phyloP scores from a whole-genome alignment of 2,329 filamentous ascomycete species.

The Aureobasidium namibiae region DNA sequence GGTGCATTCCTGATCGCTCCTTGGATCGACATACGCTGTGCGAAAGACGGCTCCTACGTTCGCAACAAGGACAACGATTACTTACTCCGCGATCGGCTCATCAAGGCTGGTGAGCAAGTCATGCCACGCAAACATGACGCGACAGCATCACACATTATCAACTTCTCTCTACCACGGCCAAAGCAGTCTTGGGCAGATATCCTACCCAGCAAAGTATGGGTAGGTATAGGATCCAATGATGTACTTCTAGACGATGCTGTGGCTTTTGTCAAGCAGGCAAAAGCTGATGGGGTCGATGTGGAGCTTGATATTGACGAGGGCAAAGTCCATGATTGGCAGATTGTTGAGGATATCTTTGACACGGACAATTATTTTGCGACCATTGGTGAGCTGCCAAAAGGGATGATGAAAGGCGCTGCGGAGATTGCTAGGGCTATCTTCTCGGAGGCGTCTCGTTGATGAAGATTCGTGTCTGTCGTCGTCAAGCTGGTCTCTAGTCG shows the following conservation, averaged over 20 bases:
- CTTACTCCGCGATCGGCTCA: not conserved
- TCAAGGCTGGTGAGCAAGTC: not conserved
- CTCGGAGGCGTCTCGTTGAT: not conserved
- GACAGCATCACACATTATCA: not conserved
- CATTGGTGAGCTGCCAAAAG: not conserved
- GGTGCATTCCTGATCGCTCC: constrained; percentile 5
- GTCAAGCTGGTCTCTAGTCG: no score
- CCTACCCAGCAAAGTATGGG: not conserved
- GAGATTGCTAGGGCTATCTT: not conserved
- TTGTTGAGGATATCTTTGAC: not conserved
- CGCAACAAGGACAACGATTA: constrained; percentile 7
- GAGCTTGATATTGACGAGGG: not conserved
- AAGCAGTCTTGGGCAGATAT: not conserved
- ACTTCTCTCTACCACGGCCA: not conserved
- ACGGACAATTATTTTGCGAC: not conserved
- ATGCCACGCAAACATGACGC: not conserved
- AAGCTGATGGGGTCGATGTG: constrained; percentile 1
- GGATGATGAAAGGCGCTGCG: not conserved
- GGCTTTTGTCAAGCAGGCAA: not conserved
- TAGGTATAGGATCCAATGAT: constrained; percentile 4
- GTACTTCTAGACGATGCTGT: constrained; percentile 3
- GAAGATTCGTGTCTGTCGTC: not conserved
- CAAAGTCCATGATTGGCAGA: not conserved
- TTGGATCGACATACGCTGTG: constrained; percentile 11
- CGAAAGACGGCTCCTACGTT: not conserved